These are phyloP conservation scores for Pythium coloratum DNA, from an alignment of 352 stramenopile genomes.

Conservation along the genomic window DNA sequence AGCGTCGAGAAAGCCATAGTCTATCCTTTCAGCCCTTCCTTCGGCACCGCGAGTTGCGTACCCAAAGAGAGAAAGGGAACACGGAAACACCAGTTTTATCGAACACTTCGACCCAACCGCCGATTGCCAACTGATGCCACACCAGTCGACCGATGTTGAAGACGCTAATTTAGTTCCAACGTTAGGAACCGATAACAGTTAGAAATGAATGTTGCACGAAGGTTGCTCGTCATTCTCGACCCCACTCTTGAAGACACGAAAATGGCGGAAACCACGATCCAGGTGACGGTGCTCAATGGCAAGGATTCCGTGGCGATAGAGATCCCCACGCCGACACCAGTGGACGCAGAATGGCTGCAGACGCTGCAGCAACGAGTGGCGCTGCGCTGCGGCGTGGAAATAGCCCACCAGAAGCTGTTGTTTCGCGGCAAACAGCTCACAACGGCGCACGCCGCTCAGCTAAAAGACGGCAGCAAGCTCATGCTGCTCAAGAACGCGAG, in stretches of 20 bases:
- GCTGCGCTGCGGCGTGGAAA: slow-evolving; percentile 35
- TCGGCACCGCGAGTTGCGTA: background rate
- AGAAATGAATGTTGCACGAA: slow-evolving; percentile 5
- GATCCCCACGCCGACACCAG: slow-evolving; percentile 23
- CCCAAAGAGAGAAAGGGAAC: background rate
- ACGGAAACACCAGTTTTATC: background rate
- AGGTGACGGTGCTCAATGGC: slow-evolving; percentile 51
- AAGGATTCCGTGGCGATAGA: slow-evolving; percentile 38
- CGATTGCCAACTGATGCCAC: background rate
- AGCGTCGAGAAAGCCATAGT: background rate
- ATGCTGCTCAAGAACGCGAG: slow-evolving; percentile 31
- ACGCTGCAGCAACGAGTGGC: slow-evolving; percentile 35
- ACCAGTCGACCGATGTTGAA: background rate
- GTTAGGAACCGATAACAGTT: background rate
- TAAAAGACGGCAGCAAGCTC: slow-evolving; percentile 30
- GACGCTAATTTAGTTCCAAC: background rate
- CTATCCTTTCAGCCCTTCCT: background rate
- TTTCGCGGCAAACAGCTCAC: slow-evolving; percentile 39
- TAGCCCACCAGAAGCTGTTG: slow-evolving; percentile 55
- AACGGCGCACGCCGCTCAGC: slow-evolving; percentile 10
- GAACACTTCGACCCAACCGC: background rate
- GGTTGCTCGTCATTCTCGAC: background rate
- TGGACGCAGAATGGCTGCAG: slow-evolving; percentile 30
- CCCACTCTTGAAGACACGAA: background rate
- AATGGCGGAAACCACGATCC: slow-evolving; percentile 17